Evolutionary conservation across 371 early-diverging fungal species (phyloP), one percentile per base, ranked within the genome.

Genomic region (Batkoa obscura): DNA sequence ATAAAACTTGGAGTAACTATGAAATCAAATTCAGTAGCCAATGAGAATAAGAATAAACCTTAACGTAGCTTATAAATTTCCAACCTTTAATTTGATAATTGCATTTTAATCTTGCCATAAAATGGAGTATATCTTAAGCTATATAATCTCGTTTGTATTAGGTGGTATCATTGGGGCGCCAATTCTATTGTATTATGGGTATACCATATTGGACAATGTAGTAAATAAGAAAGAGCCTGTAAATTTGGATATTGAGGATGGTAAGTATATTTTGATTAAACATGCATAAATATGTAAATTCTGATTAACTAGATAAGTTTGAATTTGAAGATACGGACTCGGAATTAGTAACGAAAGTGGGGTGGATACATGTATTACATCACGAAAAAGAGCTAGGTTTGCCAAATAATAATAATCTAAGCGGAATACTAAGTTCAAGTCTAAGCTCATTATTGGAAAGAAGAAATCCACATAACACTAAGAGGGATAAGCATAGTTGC

Each of bases 401-500:
- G 12, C 32, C 17, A 32, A 50, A 35, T 35, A 35, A 32, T 15
- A 32, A 23, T 15, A 50, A 50, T 36, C 17, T 50, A 50, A 30
- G 32, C 4, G 51, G 34, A 6, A 50, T 50, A 34, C 13, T 50
- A 6, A 50, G 32, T 15, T 31, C 13, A 12, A 35, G 51, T 34
- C 13, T 50, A 6, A 3, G 63, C 60, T 43, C 62, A 56, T 48
- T 64, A 42, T 52, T 58, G 49, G 57, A 65, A 58, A 39, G 58
- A 1, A 61, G 54, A 53, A 57, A 64, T 61, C 33, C 56, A 48
- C 13, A 12, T 6, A 32, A 43, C 10, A 13, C 43, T 13, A 58
- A 56, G 53, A 60, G 68, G 15, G 66, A 61, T 17, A 68, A 69
- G 61, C 75, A 79, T 55, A 61, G 72, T 33, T 83, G 74, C 57